Conservation (phyloP, 768 basidiomycete genomes). For the Termitomyces eurrhizus region DNA sequence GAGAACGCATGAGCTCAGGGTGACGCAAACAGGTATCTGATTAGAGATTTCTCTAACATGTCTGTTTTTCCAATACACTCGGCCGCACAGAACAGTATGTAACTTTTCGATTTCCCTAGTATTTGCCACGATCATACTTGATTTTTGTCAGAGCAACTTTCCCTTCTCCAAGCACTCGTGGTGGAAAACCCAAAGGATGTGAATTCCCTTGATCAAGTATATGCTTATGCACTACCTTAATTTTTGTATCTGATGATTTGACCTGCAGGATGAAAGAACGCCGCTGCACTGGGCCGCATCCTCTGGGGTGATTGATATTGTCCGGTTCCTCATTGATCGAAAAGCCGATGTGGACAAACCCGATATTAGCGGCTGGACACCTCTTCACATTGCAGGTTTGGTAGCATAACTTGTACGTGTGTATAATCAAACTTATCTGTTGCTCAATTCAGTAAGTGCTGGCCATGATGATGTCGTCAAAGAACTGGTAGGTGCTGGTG, state of each 20-base stretch:
- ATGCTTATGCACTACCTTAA: conserved; percentile 7
- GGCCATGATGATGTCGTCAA: conserved; percentile 72
- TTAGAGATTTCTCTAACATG: conserved; percentile 2
- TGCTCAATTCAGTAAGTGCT: conserved; percentile 59
- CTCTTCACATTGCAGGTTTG: conserved; percentile 75
- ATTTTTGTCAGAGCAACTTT: conserved; percentile 53
- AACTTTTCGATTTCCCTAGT: not conserved
- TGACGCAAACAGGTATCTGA: not conserved
- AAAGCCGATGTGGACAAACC: conserved; percentile 63
- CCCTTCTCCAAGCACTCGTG: conserved; percentile 63
- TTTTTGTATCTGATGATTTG: not conserved
- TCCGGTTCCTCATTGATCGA: conserved; percentile 63
- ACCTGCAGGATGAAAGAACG: conserved; percentile 66
- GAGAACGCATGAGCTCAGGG: not conserved
- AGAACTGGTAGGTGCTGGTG: conserved; percentile 79
- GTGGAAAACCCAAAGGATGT: conserved; percentile 58
- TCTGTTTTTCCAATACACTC: conserved; percentile 47
- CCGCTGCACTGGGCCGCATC: conserved; percentile 86
- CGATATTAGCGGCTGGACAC: conserved; percentile 72
- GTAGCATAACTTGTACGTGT: not conserved
- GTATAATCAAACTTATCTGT: conserved; percentile 15
- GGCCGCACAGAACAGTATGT: conserved; percentile 67
- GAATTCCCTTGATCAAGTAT: conserved; percentile 61
- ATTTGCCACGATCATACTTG: not conserved
- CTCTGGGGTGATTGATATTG: conserved; percentile 65